These are phyloP conservation scores for Acanthamoeba healyi DNA, from an alignment of 208 protist species.

Conservation along the genomic window DNA sequence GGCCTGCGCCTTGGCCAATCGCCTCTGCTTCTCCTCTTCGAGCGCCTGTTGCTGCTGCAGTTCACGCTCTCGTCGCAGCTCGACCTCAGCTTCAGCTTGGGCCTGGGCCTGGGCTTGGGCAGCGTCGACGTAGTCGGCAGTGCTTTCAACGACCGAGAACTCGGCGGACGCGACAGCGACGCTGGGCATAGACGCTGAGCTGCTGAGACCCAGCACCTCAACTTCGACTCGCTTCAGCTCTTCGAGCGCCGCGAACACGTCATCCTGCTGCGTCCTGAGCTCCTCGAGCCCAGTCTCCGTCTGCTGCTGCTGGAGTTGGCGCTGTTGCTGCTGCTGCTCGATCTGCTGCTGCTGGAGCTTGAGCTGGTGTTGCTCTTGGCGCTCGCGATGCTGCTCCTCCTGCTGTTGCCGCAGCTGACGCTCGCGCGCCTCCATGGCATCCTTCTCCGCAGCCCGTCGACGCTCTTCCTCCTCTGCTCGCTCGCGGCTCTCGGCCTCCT, in stretches of 20 bases:
- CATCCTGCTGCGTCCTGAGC: neutral
- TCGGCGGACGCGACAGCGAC: neutral
- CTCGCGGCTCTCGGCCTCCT: neutral
- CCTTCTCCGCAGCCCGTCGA: conserved; percentile 29
- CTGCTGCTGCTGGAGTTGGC: neutral
- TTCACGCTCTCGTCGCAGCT: neutral
- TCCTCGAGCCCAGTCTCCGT: neutral
- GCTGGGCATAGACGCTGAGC: neutral
- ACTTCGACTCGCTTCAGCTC: conserved; percentile 30
- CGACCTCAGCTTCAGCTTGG: neutral
- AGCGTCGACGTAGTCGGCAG: neutral
- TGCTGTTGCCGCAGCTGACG: conserved; percentile 20
- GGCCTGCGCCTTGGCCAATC: conserved; percentile 39
- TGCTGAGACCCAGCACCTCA: conserved; percentile 42
- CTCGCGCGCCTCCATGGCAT: conserved; percentile 30
- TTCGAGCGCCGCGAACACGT: neutral
- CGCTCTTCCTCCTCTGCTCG: conserved; percentile 35
- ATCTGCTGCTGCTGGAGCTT: neutral
- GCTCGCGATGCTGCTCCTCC: conserved; percentile 51
- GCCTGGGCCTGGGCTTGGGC: neutral
- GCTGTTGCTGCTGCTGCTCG: neutral
- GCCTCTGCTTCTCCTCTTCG: conserved; percentile 14
- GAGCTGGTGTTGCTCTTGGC: neutral
- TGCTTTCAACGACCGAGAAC: neutral
- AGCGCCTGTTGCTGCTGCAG: conserved; percentile 10